phyloP scores from a whole-genome alignment of 768 basidiomycete species.

The Termitomyces sp. region DNA sequence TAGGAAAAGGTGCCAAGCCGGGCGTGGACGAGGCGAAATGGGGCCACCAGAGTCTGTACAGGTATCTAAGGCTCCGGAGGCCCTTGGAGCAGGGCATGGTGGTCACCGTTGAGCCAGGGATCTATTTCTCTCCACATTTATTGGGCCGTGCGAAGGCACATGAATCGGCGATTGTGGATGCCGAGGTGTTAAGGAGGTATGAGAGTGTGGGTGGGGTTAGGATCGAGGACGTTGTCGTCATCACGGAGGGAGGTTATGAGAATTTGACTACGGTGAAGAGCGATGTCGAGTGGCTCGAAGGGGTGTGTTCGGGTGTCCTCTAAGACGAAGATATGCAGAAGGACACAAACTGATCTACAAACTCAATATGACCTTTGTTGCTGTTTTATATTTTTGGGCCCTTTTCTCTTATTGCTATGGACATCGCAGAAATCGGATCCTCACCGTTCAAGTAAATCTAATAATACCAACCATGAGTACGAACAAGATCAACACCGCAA shows the following conservation, averaged over 20 bases:
- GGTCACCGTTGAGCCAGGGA: constrained; percentile 87
- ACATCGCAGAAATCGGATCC: background rate
- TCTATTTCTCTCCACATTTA: constrained; percentile 80
- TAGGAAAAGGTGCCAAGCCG: constrained; percentile 4
- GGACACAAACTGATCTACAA: background rate
- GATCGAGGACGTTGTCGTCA: constrained; percentile 88
- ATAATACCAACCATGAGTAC: constrained; percentile 69
- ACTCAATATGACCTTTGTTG: background rate
- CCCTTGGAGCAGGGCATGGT: constrained; percentile 79
- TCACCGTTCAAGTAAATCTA: constrained; percentile 31
- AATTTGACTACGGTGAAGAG: constrained; percentile 85
- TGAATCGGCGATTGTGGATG: constrained; percentile 61
- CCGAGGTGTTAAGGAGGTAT: constrained; percentile 62
- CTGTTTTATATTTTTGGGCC: no score
- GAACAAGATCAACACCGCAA: constrained; percentile 65
- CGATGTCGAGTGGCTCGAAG: constrained; percentile 79
- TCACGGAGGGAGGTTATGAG: constrained; percentile 68
- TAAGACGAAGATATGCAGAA: constrained; percentile 12
- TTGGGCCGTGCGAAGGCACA: constrained; percentile 60
- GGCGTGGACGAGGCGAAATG: constrained; percentile 5
- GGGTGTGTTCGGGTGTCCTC: constrained; percentile 64
- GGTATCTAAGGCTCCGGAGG: constrained; percentile 72
- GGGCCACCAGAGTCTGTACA: constrained; percentile 65
- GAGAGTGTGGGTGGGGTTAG: constrained; percentile 85
- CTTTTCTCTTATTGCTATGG: background rate